Evolutionary conservation across 768 basidiomycete species (phyloP).

Genomic region (Agaricus blazei): DNA sequence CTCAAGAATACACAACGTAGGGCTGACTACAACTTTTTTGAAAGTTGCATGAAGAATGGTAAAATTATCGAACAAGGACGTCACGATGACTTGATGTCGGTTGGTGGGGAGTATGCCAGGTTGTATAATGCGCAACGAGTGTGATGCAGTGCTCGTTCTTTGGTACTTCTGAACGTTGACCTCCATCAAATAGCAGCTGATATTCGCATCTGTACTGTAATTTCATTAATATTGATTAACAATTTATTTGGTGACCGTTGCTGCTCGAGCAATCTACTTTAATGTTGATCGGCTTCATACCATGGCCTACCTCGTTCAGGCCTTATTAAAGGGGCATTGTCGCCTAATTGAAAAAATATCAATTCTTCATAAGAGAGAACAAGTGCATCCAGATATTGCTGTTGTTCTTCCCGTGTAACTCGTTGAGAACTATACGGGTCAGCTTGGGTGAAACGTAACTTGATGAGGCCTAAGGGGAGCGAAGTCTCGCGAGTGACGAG

Average conservation of each 20-base stretch:
- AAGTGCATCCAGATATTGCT: neutral
- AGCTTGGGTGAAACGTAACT: slow-evolving; percentile 3
- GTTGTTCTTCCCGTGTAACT: slow-evolving; percentile 4
- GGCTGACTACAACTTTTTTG: neutral
- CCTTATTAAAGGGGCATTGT: slow-evolving; percentile 1
- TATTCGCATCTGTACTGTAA: neutral
- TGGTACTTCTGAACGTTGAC: neutral
- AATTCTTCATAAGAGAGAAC: neutral
- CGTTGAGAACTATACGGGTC: slow-evolving; percentile 5
- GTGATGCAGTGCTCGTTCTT: neutral
- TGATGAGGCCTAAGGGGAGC: neutral
- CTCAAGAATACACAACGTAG: slow-evolving; percentile 1
- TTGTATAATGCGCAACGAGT: slow-evolving; percentile 26
- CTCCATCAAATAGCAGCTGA: neutral
- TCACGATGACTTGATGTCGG: slow-evolving; percentile 26
- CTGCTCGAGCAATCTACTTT: neutral
- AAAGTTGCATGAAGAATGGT: slow-evolving; percentile 35
- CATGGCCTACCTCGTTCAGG: neutral
- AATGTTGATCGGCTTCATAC: slow-evolving; percentile 1
- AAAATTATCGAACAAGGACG: slow-evolving; percentile 27
- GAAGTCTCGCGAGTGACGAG: slow-evolving; percentile 1
- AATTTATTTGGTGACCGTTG: neutral
- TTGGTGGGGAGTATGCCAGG: slow-evolving; percentile 24
- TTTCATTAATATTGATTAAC: neutral
- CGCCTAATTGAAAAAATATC: slow-evolving; percentile 5